These are phyloP conservation scores for Hypholoma sublateritium DNA, from an alignment of 768 basidiomycete species.

Conservation along the genomic window DNA sequence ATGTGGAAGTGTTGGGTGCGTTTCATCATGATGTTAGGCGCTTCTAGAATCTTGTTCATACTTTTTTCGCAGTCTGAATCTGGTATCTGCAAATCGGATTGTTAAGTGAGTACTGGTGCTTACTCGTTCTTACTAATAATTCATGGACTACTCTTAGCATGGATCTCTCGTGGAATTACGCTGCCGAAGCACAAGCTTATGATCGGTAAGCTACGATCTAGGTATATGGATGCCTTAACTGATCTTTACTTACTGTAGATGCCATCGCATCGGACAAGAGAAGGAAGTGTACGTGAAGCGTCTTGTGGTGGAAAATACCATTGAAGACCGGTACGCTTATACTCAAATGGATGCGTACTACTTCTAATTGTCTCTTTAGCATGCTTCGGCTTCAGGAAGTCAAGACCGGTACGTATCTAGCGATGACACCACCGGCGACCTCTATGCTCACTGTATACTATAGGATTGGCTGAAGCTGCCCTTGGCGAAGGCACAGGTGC, in stretches of 20 bases:
- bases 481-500: constrained; percentile 66
- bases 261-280: constrained; percentile 70
- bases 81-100: constrained; percentile 68
- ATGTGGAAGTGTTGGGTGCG: constrained; percentile 65
- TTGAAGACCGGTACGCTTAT: constrained; percentile 70
- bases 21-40: neutral
- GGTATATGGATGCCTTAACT: constrained; percentile 26
- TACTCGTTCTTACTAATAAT: neutral
- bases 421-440: neutral
- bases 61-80: constrained; percentile 41
- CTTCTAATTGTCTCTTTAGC: constrained; percentile 25
- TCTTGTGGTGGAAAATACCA: constrained; percentile 63
- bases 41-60: neutral
- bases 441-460: neutral
- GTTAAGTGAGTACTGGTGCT: constrained; percentile 50
- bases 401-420: constrained; percentile 45
- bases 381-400: constrained; percentile 72
- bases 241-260: constrained; percentile 32
- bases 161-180: constrained; percentile 76
- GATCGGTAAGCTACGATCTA: constrained; percentile 30
- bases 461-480: constrained; percentile 64
- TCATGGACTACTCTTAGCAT: constrained; percentile 37
- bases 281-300: constrained; percentile 70
- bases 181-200: constrained; percentile 68
- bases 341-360: neutral